Evolutionary conservation across 768 basidiomycete genomes (phyloP), one percentile per base, ranked within the genome.

Genomic region (Lepiota venenata): DNA sequence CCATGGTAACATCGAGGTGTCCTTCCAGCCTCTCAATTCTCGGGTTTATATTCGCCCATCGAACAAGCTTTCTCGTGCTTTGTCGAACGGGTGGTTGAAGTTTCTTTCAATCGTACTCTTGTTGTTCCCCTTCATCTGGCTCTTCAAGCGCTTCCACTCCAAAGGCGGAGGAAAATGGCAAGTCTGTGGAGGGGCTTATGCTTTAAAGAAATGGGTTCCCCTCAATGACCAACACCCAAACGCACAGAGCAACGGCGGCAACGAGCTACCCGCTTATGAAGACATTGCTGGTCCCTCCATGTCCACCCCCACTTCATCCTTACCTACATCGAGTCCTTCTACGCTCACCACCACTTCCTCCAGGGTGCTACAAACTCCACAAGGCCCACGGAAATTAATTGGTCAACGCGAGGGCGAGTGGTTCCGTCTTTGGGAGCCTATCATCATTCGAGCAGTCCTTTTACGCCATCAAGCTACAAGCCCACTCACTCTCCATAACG

Each of bases 41-140:
- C 75, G 74, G 43, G 72, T 93, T 50, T 81, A 78, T 60, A 75
- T 93, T 51, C 80, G 88, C 16, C 84, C 92, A 0, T 71, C 85
- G 58, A 89, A 84, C 66, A 60, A 60, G 42, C 72, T 93, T 55
- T 84, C 89, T 4, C 76, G 85, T 43, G 76, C 79, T 58, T 78
- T 91, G 39, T 85, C 85, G 22, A 84, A 83, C 59, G 78, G 75
- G 57, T 91, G 86, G 82, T 68, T 92, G 62, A 84, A 83, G 59
- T 75, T 88, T 60, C 63, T 93, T 11, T 75, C 84, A 18, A 82
- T 85, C 61, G 71, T 92, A 53, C 74, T 84, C 11, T 67, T 91
- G 55, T 75, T 93, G 55, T 93, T 82, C 63, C 91, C 90, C 0
- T 83, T 91, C 66, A 77, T 93, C 57, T 93, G 89, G 90, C 68